phyloP scores from a whole-genome alignment of 495 filamentous ascomycete genomes.

The Thermothielavioides terrestris region DNA sequence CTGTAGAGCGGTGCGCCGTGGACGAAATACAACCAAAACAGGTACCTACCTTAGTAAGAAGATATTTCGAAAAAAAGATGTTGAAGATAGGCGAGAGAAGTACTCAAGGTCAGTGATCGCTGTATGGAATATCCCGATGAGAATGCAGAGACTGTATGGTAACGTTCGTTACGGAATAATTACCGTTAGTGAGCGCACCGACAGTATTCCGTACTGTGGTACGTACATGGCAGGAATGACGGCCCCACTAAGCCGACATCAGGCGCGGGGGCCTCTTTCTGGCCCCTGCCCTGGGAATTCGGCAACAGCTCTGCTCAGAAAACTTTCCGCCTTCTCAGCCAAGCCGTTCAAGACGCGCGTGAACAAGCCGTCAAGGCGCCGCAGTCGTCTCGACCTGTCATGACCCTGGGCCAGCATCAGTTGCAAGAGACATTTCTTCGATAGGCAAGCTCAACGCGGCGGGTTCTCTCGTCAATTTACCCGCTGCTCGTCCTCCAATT shows the following conservation, averaged over 20 bases:
- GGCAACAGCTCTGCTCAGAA: conserved; percentile 11
- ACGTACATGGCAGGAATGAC: not conserved
- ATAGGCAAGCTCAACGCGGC: conserved; percentile 10
- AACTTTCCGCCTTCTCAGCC: conserved; percentile 18
- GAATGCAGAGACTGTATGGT: no score
- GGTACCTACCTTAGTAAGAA: no score
- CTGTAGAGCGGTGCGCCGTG: not conserved
- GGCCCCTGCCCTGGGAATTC: conserved; percentile 11
- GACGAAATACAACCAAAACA: no score
- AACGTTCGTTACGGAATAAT: no score
- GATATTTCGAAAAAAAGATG: no score
- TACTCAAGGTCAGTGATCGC: no score
- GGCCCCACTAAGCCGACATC: no score
- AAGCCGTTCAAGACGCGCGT: not conserved
- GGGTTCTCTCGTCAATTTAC: not conserved
- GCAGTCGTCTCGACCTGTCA: conserved; percentile 11
- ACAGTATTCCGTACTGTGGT: no score
- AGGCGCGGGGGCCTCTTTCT: conserved; percentile 6
- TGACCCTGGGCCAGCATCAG: conserved; percentile 6
- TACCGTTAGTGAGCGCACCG: no score
- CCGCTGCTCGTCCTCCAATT: not conserved
- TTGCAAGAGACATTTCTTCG: conserved; percentile 3
- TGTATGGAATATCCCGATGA: no score
- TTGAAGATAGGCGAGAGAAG: no score
- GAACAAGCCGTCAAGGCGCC: not conserved